Evolutionary conservation across 495 filamentous ascomycete species (phyloP).

Genomic region (Penicillium malachiteum): DNA sequence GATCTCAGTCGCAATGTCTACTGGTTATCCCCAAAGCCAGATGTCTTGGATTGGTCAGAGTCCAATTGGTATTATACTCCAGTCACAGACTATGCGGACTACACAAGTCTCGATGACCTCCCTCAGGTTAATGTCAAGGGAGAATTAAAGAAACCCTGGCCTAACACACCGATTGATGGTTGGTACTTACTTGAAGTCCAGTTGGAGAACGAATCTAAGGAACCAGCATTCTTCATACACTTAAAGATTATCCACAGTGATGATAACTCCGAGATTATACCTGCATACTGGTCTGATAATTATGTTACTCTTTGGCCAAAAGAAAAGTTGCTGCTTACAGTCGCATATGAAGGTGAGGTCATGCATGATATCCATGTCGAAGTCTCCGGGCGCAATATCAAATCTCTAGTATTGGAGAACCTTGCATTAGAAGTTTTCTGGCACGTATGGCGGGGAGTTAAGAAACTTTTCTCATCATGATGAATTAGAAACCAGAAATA

Average conservation of each 20-base stretch:
- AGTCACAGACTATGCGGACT: constrained; percentile 52
- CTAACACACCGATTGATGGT: background rate
- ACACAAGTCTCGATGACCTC: constrained; percentile 46
- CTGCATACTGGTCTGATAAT: constrained; percentile 60
- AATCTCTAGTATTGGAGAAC: background rate
- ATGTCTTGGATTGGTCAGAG: constrained; percentile 54
- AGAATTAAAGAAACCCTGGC: constrained; percentile 15
- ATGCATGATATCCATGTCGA: background rate
- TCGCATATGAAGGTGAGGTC: constrained; percentile 20
- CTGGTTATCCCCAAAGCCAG: constrained; percentile 52
- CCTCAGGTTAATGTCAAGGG: constrained; percentile 29
- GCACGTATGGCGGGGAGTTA: too few relatives aligned
- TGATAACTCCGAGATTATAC: constrained; percentile 43
- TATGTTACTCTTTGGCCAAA: constrained; percentile 61
- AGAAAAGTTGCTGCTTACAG: constrained; percentile 44
- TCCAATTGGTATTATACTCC: constrained; percentile 62
- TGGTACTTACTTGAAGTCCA: constrained; percentile 23
- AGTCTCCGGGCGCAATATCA: constrained; percentile 7
- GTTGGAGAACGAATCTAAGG: constrained; percentile 51
- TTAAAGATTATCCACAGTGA: constrained; percentile 43
- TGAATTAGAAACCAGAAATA: too few relatives aligned
- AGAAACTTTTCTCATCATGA: too few relatives aligned
- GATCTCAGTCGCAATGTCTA: constrained; percentile 60
- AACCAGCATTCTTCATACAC: constrained; percentile 58
- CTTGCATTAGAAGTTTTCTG: background rate